Evolutionary conservation across 73 alveolate genomes (phyloP), one percentile per base, ranked within the genome.

Genomic region (Paramecium bursaria): DNA sequence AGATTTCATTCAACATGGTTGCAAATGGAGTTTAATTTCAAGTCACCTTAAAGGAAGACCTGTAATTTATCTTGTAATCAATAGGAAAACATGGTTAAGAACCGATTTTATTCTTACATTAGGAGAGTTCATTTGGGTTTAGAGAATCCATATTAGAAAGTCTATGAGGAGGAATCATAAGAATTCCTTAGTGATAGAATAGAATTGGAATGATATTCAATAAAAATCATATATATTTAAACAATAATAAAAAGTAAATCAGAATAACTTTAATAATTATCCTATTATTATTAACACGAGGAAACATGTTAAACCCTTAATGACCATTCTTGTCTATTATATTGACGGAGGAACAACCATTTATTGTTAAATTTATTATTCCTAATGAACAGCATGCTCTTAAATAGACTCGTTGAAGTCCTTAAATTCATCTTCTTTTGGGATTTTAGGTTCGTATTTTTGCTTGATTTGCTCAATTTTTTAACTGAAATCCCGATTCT

Each of bases 21-120:
- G 85, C 33, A 79, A 79, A 17, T 79, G 89, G 89, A 53, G 85
- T 39, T 50, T 50, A 1, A 79, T 79, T 39, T 79, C 89, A 9
- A 49, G 46, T n/a, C 85, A 79, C 35, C 49, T 79, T 4, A 50
- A 53, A 53, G 89, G 89, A 25, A 61, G 89, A 30, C 89, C 89
- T 54, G 89, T 67, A 67, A 4, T 33, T 1, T 39, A 39, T 39
- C 6, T 7, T 31, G 15, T 42, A 5, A 35, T 39, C 15, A 39
- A 2, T 67, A 67, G 82, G 82, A 79, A 54, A 79, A 79, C 31
- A 79, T 73, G 61, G 85, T 79, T 44, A 79, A 79, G 31, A 79
- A 79, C 46, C 47, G 89, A 53, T 79, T 79, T 54, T 79, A 79
- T 54, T 79, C 79, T 53, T 73, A 79, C 48, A 79, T 79, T 46